A percentile compares a stretch with the other conserved stretches of the same genome.
Conservation (phyloP, 2,329 filamentous ascomycete species). For the Mycosphaerelloides madeirae region DNA sequence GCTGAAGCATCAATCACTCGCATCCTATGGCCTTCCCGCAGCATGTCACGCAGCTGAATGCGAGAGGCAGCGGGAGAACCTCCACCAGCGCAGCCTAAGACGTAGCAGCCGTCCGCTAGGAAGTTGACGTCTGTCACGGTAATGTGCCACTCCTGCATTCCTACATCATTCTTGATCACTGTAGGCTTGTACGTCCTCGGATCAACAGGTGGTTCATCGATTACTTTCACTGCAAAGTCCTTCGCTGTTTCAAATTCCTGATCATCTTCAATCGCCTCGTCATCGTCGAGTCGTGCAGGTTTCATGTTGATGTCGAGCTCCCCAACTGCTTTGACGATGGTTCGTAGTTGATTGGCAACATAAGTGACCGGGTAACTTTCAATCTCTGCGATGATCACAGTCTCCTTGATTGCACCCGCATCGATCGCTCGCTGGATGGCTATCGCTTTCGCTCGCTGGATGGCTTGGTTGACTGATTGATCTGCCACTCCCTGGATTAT, state of each 20-base stretch:
- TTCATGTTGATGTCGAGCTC: constrained; percentile 28
- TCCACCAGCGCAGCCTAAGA: constrained; percentile 58
- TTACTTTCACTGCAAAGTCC: constrained; percentile 35
- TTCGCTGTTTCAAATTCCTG: constrained; percentile 15
- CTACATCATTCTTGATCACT: constrained; percentile 34
- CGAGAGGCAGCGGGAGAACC: constrained; percentile 52
- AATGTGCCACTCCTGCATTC: constrained; percentile 51
- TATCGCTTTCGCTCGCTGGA: constrained; percentile 35
- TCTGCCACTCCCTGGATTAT: constrained; percentile 45
- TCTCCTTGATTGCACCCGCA: constrained; percentile 33
- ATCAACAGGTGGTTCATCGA: constrained; percentile 26
- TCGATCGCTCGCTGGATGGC: constrained; percentile 36
- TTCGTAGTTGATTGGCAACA: constrained; percentile 32
- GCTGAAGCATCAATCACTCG: constrained; percentile 50
- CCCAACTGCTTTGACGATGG: constrained; percentile 31
- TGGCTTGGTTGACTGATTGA: constrained; percentile 35
- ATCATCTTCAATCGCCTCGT: constrained; percentile 13
- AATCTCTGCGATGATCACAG: constrained; percentile 44
- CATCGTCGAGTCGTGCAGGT: constrained; percentile 16
- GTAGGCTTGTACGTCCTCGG: constrained; percentile 43
- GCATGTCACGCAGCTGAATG: constrained; percentile 49
- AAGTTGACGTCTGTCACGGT: constrained; percentile 55
- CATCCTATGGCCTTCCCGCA: constrained; percentile 49
- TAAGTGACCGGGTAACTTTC: constrained; percentile 38
- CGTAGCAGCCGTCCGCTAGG: constrained; percentile 56